These are phyloP conservation scores for Chrysanthemum lavandulifolium DNA, from an alignment of 129 eudicot species.

Conservation along the genomic window DNA sequence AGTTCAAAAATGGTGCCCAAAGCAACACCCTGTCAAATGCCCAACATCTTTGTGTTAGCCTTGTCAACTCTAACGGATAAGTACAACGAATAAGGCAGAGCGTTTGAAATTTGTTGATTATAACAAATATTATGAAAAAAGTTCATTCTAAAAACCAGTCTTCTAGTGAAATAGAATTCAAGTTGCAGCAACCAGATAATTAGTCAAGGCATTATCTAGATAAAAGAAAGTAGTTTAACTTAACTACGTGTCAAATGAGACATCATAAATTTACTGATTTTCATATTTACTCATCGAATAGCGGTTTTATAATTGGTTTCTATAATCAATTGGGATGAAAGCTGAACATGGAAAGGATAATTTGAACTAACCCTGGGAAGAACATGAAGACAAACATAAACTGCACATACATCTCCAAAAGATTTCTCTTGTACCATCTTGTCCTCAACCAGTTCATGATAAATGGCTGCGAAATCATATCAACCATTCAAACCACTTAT, in stretches of 20 bases:
- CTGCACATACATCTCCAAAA: conserved; percentile 86
- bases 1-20: conserved; percentile 95
- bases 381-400: conserved; percentile 91
- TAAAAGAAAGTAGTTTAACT: background rate
- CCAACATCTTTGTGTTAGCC: conserved; percentile 1
- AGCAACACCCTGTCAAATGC: conserved; percentile 55
- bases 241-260: background rate
- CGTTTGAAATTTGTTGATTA: no score
- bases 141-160: no score
- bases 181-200: background rate
- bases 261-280: background rate
- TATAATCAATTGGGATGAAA: background rate
- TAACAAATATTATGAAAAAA: no score
- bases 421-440: conserved; percentile 82
- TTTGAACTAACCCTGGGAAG: conserved; percentile 82
- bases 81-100: no score
- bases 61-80: background rate
- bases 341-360: background rate
- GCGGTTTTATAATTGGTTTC: background rate
- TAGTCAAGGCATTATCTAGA: background rate
- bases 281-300: background rate
- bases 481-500: conserved; percentile 25
- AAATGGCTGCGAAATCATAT: conserved; percentile 62
- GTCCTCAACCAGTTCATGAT: conserved; percentile 89
- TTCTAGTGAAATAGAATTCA: background rate